Conservation (phyloP, 805 yeast species). For the Lachancea fermentati region DNA sequence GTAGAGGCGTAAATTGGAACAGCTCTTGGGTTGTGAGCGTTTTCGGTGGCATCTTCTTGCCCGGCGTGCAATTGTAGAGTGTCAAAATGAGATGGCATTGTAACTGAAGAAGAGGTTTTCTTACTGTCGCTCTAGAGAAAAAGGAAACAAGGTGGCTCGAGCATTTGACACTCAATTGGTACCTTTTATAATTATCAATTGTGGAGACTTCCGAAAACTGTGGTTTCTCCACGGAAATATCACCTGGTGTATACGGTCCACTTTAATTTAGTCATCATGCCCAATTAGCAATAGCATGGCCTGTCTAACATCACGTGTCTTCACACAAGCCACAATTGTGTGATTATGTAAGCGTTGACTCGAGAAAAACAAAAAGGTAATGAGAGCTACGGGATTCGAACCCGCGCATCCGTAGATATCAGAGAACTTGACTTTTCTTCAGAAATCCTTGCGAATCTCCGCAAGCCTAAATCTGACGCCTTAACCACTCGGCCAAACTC, state of each 20-base stretch:
- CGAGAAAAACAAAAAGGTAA: slow-evolving; percentile 10
- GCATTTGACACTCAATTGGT: neutral
- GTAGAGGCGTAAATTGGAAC: slow-evolving; percentile 91
- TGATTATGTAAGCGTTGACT: neutral
- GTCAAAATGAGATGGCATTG: slow-evolving; percentile 66
- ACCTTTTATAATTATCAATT: neutral
- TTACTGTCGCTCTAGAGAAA: neutral
- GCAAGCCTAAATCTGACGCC: slow-evolving; percentile 31
- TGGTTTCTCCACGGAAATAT: slow-evolving; percentile 3
- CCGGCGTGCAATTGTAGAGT: slow-evolving; percentile 96
- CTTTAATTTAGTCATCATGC: neutral
- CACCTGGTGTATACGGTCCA: neutral
- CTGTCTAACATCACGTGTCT: neutral
- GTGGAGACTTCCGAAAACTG: slow-evolving; percentile 4
- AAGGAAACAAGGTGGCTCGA: neutral
- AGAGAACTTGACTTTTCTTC: slow-evolving; percentile 18
- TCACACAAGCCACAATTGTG: slow-evolving; percentile 4
- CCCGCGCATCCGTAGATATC: slow-evolving; percentile 32
- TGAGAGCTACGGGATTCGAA: slow-evolving; percentile 32
- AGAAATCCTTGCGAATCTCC: neutral
- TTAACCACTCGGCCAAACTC: slow-evolving; percentile 33
- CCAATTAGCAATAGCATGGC: neutral
- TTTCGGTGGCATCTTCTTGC: slow-evolving; percentile 59
- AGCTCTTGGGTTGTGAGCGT: slow-evolving; percentile 71
- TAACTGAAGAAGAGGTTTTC: slow-evolving; percentile 1